phyloP scores from a whole-genome alignment of 306 rosid species.

The Vigna hirtella region DNA sequence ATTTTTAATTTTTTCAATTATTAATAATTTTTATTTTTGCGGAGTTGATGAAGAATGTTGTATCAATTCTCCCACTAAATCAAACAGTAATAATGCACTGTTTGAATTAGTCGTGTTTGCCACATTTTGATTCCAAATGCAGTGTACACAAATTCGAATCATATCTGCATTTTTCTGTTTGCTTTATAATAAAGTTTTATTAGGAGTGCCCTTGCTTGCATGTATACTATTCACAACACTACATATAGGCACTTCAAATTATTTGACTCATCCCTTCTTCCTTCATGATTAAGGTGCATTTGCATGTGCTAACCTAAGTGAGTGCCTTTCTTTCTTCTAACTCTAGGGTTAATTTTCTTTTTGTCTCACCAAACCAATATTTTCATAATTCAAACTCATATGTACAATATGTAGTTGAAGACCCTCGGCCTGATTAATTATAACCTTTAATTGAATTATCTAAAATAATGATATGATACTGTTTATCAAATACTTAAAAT shows the following conservation, averaged over 20 bases:
- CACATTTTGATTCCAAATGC: conserved; percentile 42
- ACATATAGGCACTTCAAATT: conserved; percentile 11
- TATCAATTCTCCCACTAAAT: conserved; percentile 46
- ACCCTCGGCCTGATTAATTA: too few species aligned
- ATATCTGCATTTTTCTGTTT: conserved; percentile 32
- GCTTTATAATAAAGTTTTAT: not conserved
- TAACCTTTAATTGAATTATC: too few species aligned
- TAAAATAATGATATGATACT: too few species aligned
- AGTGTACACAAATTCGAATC: conserved; percentile 21
- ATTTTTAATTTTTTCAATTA: too few species aligned
- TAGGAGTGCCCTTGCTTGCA: not conserved
- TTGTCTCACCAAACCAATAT: too few species aligned
- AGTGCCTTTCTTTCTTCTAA: not conserved
- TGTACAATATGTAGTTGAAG: too few species aligned
- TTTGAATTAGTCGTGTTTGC: conserved; percentile 38
- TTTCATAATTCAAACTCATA: too few species aligned
- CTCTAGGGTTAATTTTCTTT: not conserved
- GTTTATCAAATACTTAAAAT: too few species aligned
- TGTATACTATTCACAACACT: not conserved
- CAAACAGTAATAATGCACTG: conserved; percentile 47
- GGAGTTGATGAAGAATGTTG: not conserved
- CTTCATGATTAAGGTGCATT: not conserved
- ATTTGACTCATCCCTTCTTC: not conserved
- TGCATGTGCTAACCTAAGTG: not conserved
- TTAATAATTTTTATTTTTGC: conserved; percentile 1